phyloP scores from a whole-genome alignment of 2,329 filamentous ascomycete genomes.

The Cladorrhinum sp. region DNA sequence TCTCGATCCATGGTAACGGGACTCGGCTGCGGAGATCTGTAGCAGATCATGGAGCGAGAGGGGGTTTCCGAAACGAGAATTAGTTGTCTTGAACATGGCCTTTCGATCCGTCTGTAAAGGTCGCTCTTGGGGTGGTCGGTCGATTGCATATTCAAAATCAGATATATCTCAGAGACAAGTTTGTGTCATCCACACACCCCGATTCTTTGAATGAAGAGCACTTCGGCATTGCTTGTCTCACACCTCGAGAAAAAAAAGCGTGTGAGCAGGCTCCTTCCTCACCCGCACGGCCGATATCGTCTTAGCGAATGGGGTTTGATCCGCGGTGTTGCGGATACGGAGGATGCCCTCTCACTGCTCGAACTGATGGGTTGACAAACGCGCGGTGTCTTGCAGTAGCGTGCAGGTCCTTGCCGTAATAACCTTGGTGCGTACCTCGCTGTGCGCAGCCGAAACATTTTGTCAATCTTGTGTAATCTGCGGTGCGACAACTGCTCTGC shows the following conservation, averaged over 20 bases:
- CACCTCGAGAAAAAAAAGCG: background rate
- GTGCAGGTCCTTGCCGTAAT: background rate
- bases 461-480: constrained; percentile 10
- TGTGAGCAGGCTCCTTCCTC: too few relatives aligned
- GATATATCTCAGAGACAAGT: background rate
- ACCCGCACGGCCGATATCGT: too few relatives aligned
- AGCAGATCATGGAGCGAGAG: constrained; percentile 1
- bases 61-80: background rate
- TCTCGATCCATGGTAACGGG: constrained; percentile 13
- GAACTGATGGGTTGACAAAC: background rate
- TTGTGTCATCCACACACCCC: too few relatives aligned
- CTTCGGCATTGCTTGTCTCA: background rate
- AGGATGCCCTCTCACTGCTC: background rate
- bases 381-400: constrained; percentile 8
- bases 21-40: constrained; percentile 4
- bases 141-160: background rate
- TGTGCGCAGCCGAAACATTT: background rate
- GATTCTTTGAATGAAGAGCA: background rate
- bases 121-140: background rate
- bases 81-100: background rate
- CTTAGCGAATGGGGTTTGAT: background rate
- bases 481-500: background rate
- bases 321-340: background rate
- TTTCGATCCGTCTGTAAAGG: too few relatives aligned
- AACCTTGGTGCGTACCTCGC: background rate